Conservation (phyloP, 2,329 filamentous ascomycete species). For the Hymenoscyphus occultus region DNA sequence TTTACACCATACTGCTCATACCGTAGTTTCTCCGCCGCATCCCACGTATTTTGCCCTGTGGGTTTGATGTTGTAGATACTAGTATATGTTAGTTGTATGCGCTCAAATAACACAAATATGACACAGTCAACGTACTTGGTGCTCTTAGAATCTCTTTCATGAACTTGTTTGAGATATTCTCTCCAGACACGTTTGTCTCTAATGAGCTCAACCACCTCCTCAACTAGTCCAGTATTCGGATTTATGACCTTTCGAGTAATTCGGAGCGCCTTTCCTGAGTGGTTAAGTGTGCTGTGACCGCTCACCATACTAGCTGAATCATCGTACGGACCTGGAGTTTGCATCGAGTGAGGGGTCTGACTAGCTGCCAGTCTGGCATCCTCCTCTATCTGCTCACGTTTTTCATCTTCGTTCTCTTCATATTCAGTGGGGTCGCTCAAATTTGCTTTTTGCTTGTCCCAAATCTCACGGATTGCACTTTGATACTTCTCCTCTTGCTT, state of each 20-base stretch:
- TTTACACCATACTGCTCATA: slow-evolving; percentile 36
- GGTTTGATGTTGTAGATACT: slow-evolving; percentile 59
- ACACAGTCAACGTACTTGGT: slow-evolving; percentile 59
- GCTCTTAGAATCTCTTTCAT: slow-evolving; percentile 39
- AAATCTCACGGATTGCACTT: slow-evolving; percentile 85
- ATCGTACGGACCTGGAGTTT: slow-evolving; percentile 60
- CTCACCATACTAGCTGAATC: slow-evolving; percentile 77
- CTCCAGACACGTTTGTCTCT: slow-evolving; percentile 84
- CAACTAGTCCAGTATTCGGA: slow-evolving; percentile 57
- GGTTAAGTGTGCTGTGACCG: slow-evolving; percentile 64
- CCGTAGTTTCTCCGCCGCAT: slow-evolving; percentile 59
- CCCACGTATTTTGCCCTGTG: slow-evolving; percentile 64
- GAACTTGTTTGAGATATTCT: slow-evolving; percentile 78
- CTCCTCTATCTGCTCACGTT: slow-evolving; percentile 42
- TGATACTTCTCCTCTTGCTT: slow-evolving; percentile 91
- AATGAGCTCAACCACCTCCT: slow-evolving; percentile 58
- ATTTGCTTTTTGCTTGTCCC: slow-evolving; percentile 81
- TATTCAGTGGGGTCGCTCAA: slow-evolving; percentile 70
- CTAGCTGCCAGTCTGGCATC: slow-evolving; percentile 49
- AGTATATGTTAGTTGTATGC: slow-evolving; percentile 4
- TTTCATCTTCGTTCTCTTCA: slow-evolving; percentile 52
- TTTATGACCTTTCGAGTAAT: slow-evolving; percentile 70
- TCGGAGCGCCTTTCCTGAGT: slow-evolving; percentile 63
- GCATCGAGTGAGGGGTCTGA: slow-evolving; percentile 64
- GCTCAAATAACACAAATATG: too few species aligned